These are phyloP conservation scores for Serendipita sp. DNA, from an alignment of 768 basidiomycete species.

Conservation along the genomic window DNA sequence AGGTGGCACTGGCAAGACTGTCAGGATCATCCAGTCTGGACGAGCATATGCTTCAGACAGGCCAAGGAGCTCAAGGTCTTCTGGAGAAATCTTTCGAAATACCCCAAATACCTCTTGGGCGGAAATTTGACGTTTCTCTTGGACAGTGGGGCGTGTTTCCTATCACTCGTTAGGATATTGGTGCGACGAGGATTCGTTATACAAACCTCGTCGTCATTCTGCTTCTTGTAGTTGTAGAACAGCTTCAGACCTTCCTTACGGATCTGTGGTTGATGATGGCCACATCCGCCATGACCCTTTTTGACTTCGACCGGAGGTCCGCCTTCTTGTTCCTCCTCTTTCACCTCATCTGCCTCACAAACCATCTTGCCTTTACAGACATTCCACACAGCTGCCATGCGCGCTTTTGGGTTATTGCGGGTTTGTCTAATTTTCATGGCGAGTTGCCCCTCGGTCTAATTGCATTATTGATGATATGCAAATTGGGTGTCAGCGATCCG, in stretches of 20 bases:
- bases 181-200: background rate
- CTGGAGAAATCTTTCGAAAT: slow-evolving; percentile 89
- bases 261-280: slow-evolving; percentile 75
- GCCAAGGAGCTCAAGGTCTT: slow-evolving; percentile 77
- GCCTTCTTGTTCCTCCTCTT: slow-evolving; percentile 65
- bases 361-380: slow-evolving; percentile 77
- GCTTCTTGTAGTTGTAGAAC: slow-evolving; percentile 84
- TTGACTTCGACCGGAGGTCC: slow-evolving; percentile 54
- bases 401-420: slow-evolving; percentile 64
- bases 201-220: slow-evolving; percentile 76
- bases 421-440: slow-evolving; percentile 77
- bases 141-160: slow-evolving; percentile 69
- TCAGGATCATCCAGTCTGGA: slow-evolving; percentile 99
- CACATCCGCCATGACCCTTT: slow-evolving; percentile 95
- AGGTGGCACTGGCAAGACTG: slow-evolving; percentile 93
- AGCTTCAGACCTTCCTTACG: slow-evolving; percentile 92
- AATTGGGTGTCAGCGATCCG: slow-evolving; percentile 42
- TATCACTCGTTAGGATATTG: slow-evolving; percentile 18
- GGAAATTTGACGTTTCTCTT: slow-evolving; percentile 67
- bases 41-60: slow-evolving; percentile 91
- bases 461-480: slow-evolving; percentile 29
- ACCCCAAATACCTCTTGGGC: slow-evolving; percentile 84
- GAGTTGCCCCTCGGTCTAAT: slow-evolving; percentile 72
- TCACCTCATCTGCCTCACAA: slow-evolving; percentile 80
- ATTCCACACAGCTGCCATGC: slow-evolving; percentile 74